Conservation (phyloP, 2,329 filamentous ascomycete genomes). For the Penicillium italicum region DNA sequence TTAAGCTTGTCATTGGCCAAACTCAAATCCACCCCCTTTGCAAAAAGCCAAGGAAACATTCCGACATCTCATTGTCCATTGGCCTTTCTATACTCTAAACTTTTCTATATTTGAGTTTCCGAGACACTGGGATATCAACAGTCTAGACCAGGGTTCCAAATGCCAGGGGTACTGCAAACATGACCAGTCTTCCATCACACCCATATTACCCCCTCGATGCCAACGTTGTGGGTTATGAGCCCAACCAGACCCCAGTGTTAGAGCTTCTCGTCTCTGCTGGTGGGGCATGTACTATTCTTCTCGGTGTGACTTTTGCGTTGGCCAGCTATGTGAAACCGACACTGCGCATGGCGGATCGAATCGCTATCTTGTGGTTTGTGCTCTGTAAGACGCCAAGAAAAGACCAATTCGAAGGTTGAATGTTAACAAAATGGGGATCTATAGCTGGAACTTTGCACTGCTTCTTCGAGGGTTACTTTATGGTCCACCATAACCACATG, state of each 20-base stretch:
- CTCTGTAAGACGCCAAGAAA: constrained; percentile 53
- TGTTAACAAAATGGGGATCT: constrained; percentile 17
- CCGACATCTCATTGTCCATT: not conserved
- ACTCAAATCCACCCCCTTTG: not conserved
- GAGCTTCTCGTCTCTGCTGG: constrained; percentile 60
- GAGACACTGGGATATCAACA: not conserved
- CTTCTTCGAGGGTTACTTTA: constrained; percentile 83
- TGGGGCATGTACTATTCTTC: constrained; percentile 54
- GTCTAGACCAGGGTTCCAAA: not conserved
- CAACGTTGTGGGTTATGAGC: constrained; percentile 59
- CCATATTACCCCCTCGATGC: constrained; percentile 69
- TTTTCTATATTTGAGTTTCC: not conserved
- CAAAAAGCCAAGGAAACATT: not conserved
- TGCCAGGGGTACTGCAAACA: not conserved
- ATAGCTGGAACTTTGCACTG: constrained; percentile 60
- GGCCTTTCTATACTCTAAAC: not conserved
- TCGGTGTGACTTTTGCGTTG: constrained; percentile 54
- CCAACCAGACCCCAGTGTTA: constrained; percentile 61
- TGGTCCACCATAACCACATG: constrained; percentile 64
- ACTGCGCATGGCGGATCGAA: constrained; percentile 53
- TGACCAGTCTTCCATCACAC: constrained; percentile 42
- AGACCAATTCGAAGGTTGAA: not conserved
- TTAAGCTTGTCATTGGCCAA: constrained; percentile 4
- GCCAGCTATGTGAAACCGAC: constrained; percentile 53
- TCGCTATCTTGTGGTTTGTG: constrained; percentile 70